These are phyloP conservation scores for Rhypophila decipiens DNA, from an alignment of 495 filamentous ascomycete species.

Conservation along the genomic window DNA sequence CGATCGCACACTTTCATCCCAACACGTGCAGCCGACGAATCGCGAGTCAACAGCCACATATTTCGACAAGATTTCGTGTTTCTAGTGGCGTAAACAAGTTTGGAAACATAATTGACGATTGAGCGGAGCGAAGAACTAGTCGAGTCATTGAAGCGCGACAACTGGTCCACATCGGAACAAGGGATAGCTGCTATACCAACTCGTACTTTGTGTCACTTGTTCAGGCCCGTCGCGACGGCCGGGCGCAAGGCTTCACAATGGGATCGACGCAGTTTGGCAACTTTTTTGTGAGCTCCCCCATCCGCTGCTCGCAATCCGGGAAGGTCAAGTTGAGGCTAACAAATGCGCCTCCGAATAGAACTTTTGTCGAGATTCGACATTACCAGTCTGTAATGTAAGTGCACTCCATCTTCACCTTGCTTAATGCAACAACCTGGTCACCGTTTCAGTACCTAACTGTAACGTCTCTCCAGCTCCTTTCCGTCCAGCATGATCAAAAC, in stretches of 20 bases:
- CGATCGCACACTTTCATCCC: too few relatives aligned
- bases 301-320: not conserved
- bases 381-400: constrained; percentile 96
- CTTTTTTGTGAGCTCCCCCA: constrained; percentile 63
- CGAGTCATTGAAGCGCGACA: too few relatives aligned
- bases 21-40: too few relatives aligned
- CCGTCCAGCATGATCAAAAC: constrained; percentile 33
- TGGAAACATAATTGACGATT: too few relatives aligned
- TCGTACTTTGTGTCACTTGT: not conserved
- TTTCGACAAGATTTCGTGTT: too few relatives aligned
- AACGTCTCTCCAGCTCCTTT: constrained; percentile 41
- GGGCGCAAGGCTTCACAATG: constrained; percentile 35
- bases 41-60: too few relatives aligned
- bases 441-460: too few relatives aligned
- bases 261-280: constrained; percentile 77
- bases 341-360: constrained; percentile 43
- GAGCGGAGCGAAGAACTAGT: too few relatives aligned
- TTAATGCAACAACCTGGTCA: not conserved
- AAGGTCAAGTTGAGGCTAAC: constrained; percentile 14
- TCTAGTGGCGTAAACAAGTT: too few relatives aligned
- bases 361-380: constrained; percentile 93
- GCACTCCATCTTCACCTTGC: not conserved
- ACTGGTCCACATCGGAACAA: not conserved
- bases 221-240: not conserved
- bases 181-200: not conserved